Base-by-base conservation (phyloP, 352 stramenopile genomes). In the Phytophthora ohioensis region DNA sequence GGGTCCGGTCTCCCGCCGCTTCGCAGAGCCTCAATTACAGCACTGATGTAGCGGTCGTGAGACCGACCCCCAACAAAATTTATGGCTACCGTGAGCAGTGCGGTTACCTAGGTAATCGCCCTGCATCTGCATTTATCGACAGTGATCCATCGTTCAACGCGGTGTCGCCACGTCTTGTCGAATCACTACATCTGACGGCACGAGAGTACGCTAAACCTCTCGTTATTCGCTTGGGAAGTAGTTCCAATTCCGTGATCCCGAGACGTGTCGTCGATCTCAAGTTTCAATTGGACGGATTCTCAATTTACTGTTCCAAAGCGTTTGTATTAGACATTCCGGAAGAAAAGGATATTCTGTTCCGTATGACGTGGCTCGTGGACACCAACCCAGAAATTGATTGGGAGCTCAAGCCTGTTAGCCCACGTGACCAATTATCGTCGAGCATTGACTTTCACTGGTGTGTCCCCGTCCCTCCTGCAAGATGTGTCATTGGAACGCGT, bases 61-160 rank as follows among this genome's bases (percentile, higher is more conserved):
- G 5, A 41, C 52, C 1, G 38, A 43, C 38, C 38, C 11, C 5
- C 38, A 13, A 9, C 38, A 43, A 43, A 43, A 43, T 42, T 5
- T 56, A 64, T 64, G 43, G 35, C 31, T 66, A 52, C n/a, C 27
- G 53, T 15, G 47, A 66, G 38, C 47, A 58, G n/a, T 15, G 52
- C 27, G 56, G 56, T 45, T 31, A 46, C n/a, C 3, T 49, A 1
- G 30, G 5, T 15, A 21, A 30, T 4, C 27, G 30, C n/a, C 13
- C 36, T 53, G 58, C 31, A 10, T 58, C 47, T 11, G 12, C 58
- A 17, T 59, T 66, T 66, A 49, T 66, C 47, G 47, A 59, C n/a
- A 38, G 47, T 45, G 58, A 38, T 36, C 47, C 38, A 31, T 66
- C 30, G 4, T 53, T 58, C 15, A 58, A 66, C 11, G 46, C 58